Evolutionary conservation across 371 early-diverging fungal genomes (phyloP), one percentile per base, ranked within the genome.

Genomic region (Mucor lusitanicus): DNA sequence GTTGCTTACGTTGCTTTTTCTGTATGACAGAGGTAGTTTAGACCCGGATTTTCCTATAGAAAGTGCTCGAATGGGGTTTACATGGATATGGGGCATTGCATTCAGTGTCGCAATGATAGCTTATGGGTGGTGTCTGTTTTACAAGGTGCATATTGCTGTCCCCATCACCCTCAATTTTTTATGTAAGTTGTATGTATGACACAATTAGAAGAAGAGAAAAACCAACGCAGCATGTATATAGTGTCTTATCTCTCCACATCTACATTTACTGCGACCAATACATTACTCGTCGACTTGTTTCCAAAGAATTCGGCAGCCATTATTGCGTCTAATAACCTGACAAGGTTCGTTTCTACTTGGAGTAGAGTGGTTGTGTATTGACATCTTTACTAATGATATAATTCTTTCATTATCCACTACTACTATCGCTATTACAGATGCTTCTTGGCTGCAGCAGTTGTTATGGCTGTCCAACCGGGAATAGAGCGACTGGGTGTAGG

Each of bases 281-380:
- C 81, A 3, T 67, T 83, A 13, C 33, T 83, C 6, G 75, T 83
- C 9, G 84, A 83, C 37, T 53, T 80, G 7, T 83, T 74, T 50
- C 84, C 84, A 27, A 65, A 61, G 0, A 68, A 69, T 17, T 79
- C 81, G 2, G 81, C 84, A 15, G 73, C 84, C 1, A 73, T 80
- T 30, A 70, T 71, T 17, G 84, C 81, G 4, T 73, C 76, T 8
- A 83, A 81, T 63, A 80, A 80, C 39, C n/a, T 69, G 3, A 56
- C 67, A 21, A 62, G 64, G 68, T 72, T 17, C 25, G 61, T 42
- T 3, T 48, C 9, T 42, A 17, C n/a, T 42, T 40, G 15, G 7
- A 32, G 32, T n/a, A n/a, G n/a, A n/a, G n/a, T n/a, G n/a, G n/a
- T n/a, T n/a, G n/a, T 7, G 7, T 33, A 33, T 33, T 33, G 33